Evolutionary conservation across 2,329 filamentous ascomycete genomes (phyloP), one percentile per base, ranked within the genome.

Genomic region (Fusarium humuli): DNA sequence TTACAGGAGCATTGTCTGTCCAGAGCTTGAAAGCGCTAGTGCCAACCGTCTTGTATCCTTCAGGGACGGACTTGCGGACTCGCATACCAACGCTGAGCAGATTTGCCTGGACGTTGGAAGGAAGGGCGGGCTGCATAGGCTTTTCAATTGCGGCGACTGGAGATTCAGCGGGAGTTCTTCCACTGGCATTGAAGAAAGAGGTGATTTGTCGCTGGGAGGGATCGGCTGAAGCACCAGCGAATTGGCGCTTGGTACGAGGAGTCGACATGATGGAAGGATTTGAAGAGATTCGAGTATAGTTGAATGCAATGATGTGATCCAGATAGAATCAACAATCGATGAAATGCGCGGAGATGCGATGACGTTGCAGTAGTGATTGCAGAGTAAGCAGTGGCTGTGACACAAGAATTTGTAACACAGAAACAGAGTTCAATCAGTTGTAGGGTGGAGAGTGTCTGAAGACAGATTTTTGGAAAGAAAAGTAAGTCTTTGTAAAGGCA

Each of bases 51-150:
- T 97, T 97, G 86, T 98, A 98, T 64, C 95, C 95, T 78, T 98
- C 94, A 1, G 94, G 92, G 10, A 98, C 92, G 13, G 92, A 92
- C 83, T 98, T 98, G 77, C 95, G 92, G 53, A 98, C 87, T 25
- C 95, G 91, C 94, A 98, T 98, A 75, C 95, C 95, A 70, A 98
- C 95, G 75, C 87, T 93, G 44, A 98, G 85, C n/a, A 98, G 90
- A 67, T 92, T 92, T 37, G 94, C 87, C 80, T 97, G 93, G 32
- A 97, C 85, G 10, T 84, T 84, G 25, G 85, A 80, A 2, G 93
- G 90, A 16, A 94, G 83, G 6, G 79, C 74, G 6, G 89, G 88
- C 18, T 83, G 80, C 16, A 73, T 70, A 18, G 54, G 22, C 27
- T 34, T 44, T 27, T 75, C 53, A 25, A 66, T 20, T 77, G 79